Evolutionary conservation across 768 basidiomycete genomes (phyloP).

Genomic region (Mycena kentingensis): DNA sequence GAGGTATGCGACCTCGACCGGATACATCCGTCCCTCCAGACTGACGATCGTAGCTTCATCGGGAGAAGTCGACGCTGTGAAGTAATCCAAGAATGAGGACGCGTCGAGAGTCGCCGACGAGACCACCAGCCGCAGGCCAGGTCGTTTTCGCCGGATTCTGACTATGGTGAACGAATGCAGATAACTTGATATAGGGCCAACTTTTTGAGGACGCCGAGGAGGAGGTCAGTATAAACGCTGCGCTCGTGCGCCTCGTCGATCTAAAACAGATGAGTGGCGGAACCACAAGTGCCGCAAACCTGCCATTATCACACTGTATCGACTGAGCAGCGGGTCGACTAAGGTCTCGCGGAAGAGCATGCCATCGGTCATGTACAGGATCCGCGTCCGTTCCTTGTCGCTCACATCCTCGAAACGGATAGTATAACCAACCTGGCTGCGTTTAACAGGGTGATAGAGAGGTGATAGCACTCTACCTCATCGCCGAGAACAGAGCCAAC

Average conservation of each 20-base stretch:
- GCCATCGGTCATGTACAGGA: conserved; percentile 97
- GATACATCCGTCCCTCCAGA: conserved; percentile 92
- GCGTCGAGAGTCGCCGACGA: conserved; percentile 98
- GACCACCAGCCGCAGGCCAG: conserved; percentile 85
- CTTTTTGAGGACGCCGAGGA: conserved; percentile 94
- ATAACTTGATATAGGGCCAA: conserved; percentile 33
- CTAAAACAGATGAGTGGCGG: conserved; percentile 40
- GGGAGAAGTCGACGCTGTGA: conserved; percentile 61
- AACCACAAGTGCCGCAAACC: conserved; percentile 21
- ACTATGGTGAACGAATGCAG: conserved; percentile 6
- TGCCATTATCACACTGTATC: conserved; percentile 96
- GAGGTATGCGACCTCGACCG: conserved; percentile 91
- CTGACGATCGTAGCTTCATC: conserved; percentile 84
- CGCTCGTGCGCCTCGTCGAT: conserved; percentile 98
- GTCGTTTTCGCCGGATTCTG: conserved; percentile 90
- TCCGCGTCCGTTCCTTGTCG: conserved; percentile 79
- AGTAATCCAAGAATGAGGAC: conserved; percentile 84
- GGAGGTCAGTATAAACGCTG: conserved; percentile 91
- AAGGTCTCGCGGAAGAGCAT: conserved; percentile 96
- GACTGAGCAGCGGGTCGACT: conserved; percentile 87
- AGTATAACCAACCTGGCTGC: conserved; percentile 86
- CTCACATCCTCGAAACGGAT: conserved; percentile 96
- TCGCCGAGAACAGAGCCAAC: conserved; percentile 87
- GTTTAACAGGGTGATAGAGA: neutral
- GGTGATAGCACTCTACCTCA: conserved; percentile 54